Conservation (phyloP, 208 protist species). For the Leishmania lainsoni region DNA sequence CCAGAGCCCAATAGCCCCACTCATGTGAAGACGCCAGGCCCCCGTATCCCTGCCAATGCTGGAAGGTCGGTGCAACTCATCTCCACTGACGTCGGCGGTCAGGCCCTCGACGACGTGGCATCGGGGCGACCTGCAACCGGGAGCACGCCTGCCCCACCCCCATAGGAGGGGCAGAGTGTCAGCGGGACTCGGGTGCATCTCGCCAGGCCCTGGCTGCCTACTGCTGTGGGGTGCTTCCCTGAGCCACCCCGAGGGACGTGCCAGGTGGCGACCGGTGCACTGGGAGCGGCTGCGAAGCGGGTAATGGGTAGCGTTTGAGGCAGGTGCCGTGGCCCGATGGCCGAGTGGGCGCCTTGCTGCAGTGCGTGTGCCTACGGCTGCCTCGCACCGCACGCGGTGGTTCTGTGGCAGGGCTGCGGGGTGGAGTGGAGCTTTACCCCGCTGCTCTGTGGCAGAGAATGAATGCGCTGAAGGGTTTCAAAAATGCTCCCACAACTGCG, state of each 20-base stretch:
- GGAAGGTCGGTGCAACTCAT: background rate
- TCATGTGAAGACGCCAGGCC: background rate
- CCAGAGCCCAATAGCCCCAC: background rate
- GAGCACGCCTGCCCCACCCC: background rate
- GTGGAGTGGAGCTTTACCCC: too few species aligned
- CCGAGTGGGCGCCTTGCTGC: too few species aligned
- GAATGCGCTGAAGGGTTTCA: too few species aligned
- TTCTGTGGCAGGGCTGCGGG: too few species aligned
- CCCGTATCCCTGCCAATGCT: background rate
- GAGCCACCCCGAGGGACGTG: background rate
- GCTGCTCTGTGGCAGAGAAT: too few species aligned
- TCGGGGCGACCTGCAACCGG: background rate
- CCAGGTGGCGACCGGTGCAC: background rate
- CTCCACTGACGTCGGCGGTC: background rate
- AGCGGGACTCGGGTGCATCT: background rate
- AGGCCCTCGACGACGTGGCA: background rate
- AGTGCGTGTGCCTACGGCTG: too few species aligned
- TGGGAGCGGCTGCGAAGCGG: background rate
- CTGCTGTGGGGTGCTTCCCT: background rate
- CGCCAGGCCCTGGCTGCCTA: background rate
- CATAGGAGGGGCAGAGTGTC: background rate
- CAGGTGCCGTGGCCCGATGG: too few species aligned
- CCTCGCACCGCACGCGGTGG: too few species aligned
- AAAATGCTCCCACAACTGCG: too few species aligned
- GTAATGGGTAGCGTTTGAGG: too few species aligned